phyloP scores from a whole-genome alignment of 495 filamentous ascomycete genomes.

The Lentithecium fluviatile region DNA sequence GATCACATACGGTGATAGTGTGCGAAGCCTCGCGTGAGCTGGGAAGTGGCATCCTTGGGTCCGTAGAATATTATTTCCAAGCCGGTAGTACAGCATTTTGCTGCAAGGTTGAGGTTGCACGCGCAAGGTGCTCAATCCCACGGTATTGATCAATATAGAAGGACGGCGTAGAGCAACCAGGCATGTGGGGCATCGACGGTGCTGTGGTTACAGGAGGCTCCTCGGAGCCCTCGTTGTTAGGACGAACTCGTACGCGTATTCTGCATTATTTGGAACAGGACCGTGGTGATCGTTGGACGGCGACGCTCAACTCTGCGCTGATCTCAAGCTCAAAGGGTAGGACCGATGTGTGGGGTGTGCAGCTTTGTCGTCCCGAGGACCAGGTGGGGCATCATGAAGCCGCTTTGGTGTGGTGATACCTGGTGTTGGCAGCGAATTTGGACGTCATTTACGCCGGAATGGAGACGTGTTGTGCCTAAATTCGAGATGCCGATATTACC shows the following conservation, averaged over 20 bases:
- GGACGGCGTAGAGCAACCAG: background rate
- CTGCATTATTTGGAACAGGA: background rate
- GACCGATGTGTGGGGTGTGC: background rate
- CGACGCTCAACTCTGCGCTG: background rate
- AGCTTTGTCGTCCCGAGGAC: conserved; percentile 12
- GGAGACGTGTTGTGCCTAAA: conserved; percentile 22
- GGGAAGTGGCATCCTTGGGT: background rate
- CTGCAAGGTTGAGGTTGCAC: conserved; percentile 2
- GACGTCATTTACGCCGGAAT: conserved; percentile 28
- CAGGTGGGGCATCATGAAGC: conserved; percentile 24
- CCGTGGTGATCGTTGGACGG: background rate
- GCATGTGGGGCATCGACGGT: too few species aligned
- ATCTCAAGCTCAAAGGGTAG: background rate
- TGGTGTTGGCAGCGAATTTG: conserved; percentile 15
- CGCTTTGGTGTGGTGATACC: conserved; percentile 4
- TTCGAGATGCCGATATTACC: conserved; percentile 20
- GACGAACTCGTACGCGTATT: too few species aligned
- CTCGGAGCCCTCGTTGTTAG: too few species aligned
- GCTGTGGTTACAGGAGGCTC: too few species aligned
- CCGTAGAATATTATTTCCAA: conserved; percentile 10
- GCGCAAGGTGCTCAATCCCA: background rate
- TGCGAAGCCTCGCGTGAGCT: conserved; percentile 7
- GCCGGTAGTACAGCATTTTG: conserved; percentile 2
- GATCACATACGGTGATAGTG: conserved; percentile 7
- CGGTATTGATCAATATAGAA: background rate